These are phyloP conservation scores for Epichloe aotearoae DNA, from an alignment of 2,329 filamentous ascomycete species.

Conservation along the genomic window DNA sequence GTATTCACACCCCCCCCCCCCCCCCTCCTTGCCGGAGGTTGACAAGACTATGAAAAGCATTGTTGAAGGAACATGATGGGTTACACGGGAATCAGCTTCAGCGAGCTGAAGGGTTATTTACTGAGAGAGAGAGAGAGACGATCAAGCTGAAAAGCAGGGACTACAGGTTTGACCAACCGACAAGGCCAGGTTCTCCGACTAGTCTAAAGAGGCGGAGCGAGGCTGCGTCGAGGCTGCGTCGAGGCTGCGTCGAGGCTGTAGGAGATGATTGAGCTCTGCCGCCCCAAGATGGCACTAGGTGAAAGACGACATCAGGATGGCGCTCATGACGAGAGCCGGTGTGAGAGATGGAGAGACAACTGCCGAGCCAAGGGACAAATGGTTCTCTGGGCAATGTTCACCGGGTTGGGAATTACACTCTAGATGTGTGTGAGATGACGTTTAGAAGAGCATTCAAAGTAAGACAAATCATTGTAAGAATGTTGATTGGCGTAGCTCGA, in stretches of 20 bases:
- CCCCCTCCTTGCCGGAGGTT: background rate
- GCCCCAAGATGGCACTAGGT: background rate
- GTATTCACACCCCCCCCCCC: background rate
- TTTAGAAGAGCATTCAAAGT: no score
- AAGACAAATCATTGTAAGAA: no score
- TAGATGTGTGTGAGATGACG: background rate
- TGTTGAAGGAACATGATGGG: background rate
- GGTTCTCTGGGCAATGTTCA: background rate
- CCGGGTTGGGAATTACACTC: background rate
- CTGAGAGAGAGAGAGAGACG: background rate
- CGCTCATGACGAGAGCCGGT: background rate
- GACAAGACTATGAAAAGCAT: slow-evolving; percentile 3
- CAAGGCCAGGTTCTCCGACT: background rate
- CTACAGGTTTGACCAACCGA: background rate
- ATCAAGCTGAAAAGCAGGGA: background rate
- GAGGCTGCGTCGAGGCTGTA: background rate
- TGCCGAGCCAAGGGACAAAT: background rate
- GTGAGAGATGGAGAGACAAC: background rate
- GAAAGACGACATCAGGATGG: no score
- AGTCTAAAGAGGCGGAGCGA: background rate
- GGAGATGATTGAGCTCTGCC: background rate
- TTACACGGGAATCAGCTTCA: background rate
- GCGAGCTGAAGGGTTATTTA: background rate
- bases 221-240: background rate
- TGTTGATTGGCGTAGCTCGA: no score